Percentiles rank a stretch among this genome's conserved stretches.
Evolutionary conservation across 345 rosid species (phyloP).

Genomic region (Hibiscus syriacus): DNA sequence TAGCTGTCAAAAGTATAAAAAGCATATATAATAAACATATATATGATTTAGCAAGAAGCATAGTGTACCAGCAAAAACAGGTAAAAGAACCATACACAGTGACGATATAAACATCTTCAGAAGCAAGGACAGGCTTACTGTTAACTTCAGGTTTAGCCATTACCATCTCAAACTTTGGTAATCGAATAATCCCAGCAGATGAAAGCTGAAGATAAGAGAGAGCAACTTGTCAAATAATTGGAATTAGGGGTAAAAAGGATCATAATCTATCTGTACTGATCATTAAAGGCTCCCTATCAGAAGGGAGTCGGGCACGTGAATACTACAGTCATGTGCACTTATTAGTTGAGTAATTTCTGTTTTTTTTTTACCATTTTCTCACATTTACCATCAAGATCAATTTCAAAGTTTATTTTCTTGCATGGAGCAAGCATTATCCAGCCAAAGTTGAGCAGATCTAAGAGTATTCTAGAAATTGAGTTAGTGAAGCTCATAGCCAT

Average conservation of each 20-base stretch:
- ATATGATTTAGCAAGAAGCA: not conserved
- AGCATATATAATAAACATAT: slow-evolving; percentile 6
- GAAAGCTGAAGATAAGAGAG: slow-evolving; percentile 64
- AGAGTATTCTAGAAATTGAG: not conserved
- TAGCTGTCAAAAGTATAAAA: slow-evolving; percentile 49
- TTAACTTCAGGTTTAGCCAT: slow-evolving; percentile 85
- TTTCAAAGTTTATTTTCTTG: not conserved
- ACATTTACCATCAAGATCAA: not conserved
- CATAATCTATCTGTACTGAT: not conserved
- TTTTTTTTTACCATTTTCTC: not conserved
- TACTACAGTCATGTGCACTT: not conserved
- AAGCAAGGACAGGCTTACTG: slow-evolving; percentile 82
- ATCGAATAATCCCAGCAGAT: slow-evolving; percentile 74
- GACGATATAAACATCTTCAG: slow-evolving; percentile 76
- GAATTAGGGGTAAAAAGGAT: not conserved
- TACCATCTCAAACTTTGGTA: slow-evolving; percentile 94
- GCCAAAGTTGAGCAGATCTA: not conserved
- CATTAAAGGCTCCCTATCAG: not conserved
- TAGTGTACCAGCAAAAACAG: slow-evolving; percentile 5
- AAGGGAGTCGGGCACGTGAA: not conserved
- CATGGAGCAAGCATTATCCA: not conserved
- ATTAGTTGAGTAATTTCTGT: not conserved
- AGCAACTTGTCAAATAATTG: slow-evolving; percentile 17
- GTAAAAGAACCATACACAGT: slow-evolving; percentile 56
- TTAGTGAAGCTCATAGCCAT: slow-evolving; percentile 4